A percentile compares a stretch with the other conserved stretches of the same genome.
phyloP scores from a whole-genome alignment of 2,329 filamentous ascomycete genomes.

The Cytospora paraplurivora region DNA sequence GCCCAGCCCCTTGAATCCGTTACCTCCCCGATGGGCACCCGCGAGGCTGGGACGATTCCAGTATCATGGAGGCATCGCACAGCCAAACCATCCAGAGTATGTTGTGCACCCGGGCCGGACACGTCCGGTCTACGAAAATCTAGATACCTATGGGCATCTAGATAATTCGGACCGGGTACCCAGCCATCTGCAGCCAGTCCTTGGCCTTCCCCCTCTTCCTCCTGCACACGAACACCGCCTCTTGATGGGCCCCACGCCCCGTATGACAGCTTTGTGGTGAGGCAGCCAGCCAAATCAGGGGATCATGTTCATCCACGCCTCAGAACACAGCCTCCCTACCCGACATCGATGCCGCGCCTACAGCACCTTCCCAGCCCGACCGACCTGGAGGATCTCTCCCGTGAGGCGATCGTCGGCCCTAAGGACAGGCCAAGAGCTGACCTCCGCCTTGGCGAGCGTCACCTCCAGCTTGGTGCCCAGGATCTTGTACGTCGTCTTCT shows the following conservation, averaged over 20 bases:
- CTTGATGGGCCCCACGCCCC: not conserved
- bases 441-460: slow-evolving; percentile 70
- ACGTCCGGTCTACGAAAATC: not conserved
- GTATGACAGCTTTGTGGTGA: not conserved
- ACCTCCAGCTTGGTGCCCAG: slow-evolving; percentile 89
- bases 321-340: slow-evolving; percentile 1
- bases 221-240: not conserved
- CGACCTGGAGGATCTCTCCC: slow-evolving; percentile 85
- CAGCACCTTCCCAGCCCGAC: slow-evolving; percentile 64
- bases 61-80: not conserved
- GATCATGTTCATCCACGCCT: not conserved
- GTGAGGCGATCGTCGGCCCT: slow-evolving; percentile 71
- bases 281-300: not conserved
- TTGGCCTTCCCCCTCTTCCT: not conserved
- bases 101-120: not conserved
- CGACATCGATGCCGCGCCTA: slow-evolving; percentile 15
- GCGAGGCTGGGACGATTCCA: not conserved
- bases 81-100: not conserved
- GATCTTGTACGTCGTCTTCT: slow-evolving; percentile 76
- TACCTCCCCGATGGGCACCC: not conserved
- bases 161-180: not conserved
- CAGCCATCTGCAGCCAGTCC: not conserved
- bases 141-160: not conserved
- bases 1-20: not conserved
- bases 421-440: slow-evolving; percentile 81